Base-by-base conservation (phyloP, 495 filamentous ascomycete species). In the Darksidea phi region DNA sequence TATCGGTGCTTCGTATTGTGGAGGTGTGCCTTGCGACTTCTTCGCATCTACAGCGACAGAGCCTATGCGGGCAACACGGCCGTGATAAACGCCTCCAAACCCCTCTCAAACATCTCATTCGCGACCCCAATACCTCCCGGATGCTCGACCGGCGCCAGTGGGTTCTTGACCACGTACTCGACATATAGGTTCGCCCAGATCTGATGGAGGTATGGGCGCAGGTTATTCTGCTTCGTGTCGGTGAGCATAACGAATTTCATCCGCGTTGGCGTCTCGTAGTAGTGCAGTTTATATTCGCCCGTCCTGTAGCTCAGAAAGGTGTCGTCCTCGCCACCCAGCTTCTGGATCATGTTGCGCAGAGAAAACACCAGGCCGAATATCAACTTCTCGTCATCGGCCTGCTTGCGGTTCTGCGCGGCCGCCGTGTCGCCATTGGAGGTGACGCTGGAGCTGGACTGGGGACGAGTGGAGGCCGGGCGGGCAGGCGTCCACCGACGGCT, bases 121-220 rank as follows among this genome's bases (percentile, higher is more conserved):
- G 86, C 89, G 38, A 97, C 92, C 12, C 93, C 93, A 32, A 87
- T 80, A 36, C 92, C 92, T 37, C 88, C 86, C 34, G 88, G 87
- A 75, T 97, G 92, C 73, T 97, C 93, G 24, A 86, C 82, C 15
- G 93, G 93, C 18, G 90, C 89, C 17, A 97, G 79, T 0, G 93
- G 93, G 61, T 96, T 97, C 69, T 97, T 97, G 60, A 96, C 90
- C 32, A 97, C 93, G 70, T 90, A 97, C 79, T 98, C 94, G 43
- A 97, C 91, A 76, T 90, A 97, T 23, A 97, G 83, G 75, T 94
- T 97, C 70, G 96, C 94, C 73, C 97, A 97, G 53, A 98, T 97
- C 80, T 98, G 94, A 73, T 98, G 91, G 70, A 98, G 79, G 8
- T 92, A 92, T 59, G 91, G 87, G 32, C 91, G 86, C 82, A 97